Evolutionary conservation across 164 flowering plant genomes (phyloP).

Genomic region (Hamamelis virginiana): DNA sequence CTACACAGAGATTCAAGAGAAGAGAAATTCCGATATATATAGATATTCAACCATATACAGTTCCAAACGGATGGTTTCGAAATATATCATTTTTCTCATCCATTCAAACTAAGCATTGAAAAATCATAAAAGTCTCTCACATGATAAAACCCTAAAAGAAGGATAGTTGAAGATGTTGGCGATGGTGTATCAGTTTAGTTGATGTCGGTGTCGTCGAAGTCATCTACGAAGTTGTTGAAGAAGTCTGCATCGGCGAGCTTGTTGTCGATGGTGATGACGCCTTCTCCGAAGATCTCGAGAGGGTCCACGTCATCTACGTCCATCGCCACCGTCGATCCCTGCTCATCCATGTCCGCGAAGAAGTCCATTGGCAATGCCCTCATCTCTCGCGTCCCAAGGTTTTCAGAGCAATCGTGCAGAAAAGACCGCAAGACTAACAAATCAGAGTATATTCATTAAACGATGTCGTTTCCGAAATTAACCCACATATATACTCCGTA

Average conservation of each 20-base stretch:
- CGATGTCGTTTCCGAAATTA: neutral
- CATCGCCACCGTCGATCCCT: slow-evolving; percentile 50
- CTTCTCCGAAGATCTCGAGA: slow-evolving; percentile 57
- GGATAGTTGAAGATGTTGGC: neutral
- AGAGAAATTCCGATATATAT: too few species aligned
- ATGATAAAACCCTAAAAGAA: neutral
- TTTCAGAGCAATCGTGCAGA: too few species aligned
- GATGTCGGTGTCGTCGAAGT: slow-evolving; percentile 76
- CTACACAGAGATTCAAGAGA: too few species aligned
- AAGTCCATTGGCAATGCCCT: slow-evolving; percentile 37
- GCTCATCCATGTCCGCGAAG: slow-evolving; percentile 43
- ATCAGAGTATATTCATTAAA: neutral
- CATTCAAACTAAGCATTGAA: neutral
- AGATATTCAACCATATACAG: too few species aligned
- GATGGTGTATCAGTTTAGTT: too few species aligned
- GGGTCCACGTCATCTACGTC: slow-evolving; percentile 67
- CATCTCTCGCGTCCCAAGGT: slow-evolving; percentile 15
- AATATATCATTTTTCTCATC: too few species aligned
- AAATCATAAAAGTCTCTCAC: neutral
- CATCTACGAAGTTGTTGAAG: slow-evolving; percentile 79
- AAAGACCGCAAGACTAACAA: too few species aligned
- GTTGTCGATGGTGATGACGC: slow-evolving; percentile 39
- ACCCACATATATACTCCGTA: too few species aligned
- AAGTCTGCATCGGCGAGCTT: slow-evolving; percentile 72
- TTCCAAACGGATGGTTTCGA: too few species aligned